A percentile compares a stretch with the other conserved stretches of the same genome.
Conservation (phyloP, 2,329 filamentous ascomycete species). For the Colletotrichum musae region DNA sequence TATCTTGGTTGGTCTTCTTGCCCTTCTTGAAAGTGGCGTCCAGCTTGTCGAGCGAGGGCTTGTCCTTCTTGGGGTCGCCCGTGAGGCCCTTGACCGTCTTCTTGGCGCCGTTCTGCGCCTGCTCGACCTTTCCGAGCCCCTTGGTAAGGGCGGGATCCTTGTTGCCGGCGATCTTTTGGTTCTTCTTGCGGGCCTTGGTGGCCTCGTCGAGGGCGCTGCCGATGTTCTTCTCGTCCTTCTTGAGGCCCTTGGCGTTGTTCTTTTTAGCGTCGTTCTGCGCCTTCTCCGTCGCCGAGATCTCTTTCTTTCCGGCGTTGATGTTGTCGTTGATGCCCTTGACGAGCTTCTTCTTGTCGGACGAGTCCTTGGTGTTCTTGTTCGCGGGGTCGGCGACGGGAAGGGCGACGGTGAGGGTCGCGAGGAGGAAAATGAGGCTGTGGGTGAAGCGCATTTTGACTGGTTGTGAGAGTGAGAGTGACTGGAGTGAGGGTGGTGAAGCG, state of each 20-base stretch:
- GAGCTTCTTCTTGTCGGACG: constrained; percentile 30
- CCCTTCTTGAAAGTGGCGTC: constrained; percentile 31
- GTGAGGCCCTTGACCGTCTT: constrained; percentile 24
- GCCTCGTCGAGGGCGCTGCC: constrained; percentile 19
- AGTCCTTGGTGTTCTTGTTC: neutral
- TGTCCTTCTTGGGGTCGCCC: constrained; percentile 29
- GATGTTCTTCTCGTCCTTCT: constrained; percentile 31
- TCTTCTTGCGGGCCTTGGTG: constrained; percentile 26
- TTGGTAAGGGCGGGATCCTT: constrained; percentile 19
- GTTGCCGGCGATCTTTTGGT: constrained; percentile 33
- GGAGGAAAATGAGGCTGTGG: constrained; percentile 15
- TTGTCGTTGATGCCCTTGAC: constrained; percentile 33
- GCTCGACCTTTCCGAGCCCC: constrained; percentile 29
- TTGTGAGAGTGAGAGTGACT: neutral
- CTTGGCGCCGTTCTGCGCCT: constrained; percentile 30
- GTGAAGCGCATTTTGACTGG: constrained; percentile 31
- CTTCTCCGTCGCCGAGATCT: constrained; percentile 19
- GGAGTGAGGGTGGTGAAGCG: neutral
- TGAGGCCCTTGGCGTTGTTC: constrained; percentile 18
- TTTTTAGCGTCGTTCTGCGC: constrained; percentile 18
- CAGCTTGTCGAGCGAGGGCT: constrained; percentile 1
- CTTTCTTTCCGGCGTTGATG: constrained; percentile 29
- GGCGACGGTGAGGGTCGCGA: constrained; percentile 8
- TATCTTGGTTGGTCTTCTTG: constrained; percentile 27
- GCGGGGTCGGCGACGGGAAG: constrained; percentile 8